Conservation (phyloP, 2,329 filamentous ascomycete species). For the Fusarium devonianum region DNA sequence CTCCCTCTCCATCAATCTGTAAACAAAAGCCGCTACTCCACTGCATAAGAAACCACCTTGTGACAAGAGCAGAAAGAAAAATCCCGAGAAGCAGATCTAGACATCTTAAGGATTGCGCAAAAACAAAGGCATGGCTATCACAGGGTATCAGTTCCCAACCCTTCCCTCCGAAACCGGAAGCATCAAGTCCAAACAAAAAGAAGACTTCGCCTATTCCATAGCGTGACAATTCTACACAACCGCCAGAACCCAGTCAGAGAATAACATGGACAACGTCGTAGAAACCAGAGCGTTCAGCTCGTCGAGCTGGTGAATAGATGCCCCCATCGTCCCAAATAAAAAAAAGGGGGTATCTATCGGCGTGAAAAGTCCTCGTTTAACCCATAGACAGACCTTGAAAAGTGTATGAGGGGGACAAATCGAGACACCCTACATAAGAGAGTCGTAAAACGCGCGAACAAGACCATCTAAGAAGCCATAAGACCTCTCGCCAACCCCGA, state of each 20-base stretch:
- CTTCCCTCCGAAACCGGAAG: conserved; percentile 26
- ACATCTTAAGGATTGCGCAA: conserved; percentile 25
- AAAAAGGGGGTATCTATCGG: conserved; percentile 40
- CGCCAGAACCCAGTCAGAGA: conserved; percentile 2
- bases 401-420: conserved; percentile 5
- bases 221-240: too few relatives aligned
- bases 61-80: conserved; percentile 19
- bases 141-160: conserved; percentile 40
- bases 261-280: conserved; percentile 6
- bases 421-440: conserved; percentile 13
- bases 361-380: conserved; percentile 22
- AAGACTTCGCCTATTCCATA: conserved; percentile 17
- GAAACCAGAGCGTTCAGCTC: conserved; percentile 4
- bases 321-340: conserved; percentile 32
- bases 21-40: conserved; percentile 33
- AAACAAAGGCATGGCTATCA: conserved; percentile 22
- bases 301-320: conserved; percentile 5
- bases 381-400: conserved; percentile 12
- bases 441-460: conserved; percentile 6
- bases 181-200: conserved; percentile 19
- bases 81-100: conserved; percentile 37
- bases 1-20: conserved; percentile 34
- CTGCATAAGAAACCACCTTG: conserved; percentile 23
- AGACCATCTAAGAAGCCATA: conserved; percentile 26
- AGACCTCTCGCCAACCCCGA: conserved; percentile 6